A percentile compares a stretch with the other conserved stretches of the same genome.
Evolutionary conservation across 495 filamentous ascomycete genomes (phyloP).

Genomic region (Elasticomyces elasticus): DNA sequence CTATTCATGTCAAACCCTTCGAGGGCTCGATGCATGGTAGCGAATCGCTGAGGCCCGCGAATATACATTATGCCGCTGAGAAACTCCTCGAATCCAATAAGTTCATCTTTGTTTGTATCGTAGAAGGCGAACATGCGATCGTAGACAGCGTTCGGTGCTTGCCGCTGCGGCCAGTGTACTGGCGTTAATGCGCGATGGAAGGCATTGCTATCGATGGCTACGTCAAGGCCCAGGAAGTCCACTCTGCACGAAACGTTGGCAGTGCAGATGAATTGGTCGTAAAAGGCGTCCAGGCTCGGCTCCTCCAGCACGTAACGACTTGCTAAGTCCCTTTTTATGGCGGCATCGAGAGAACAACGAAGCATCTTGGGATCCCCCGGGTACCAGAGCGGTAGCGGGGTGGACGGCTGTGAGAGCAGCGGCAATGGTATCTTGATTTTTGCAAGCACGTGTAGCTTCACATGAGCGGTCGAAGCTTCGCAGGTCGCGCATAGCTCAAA

Average conservation of each 20-base stretch:
- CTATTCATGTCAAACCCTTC: slow-evolving; percentile 77
- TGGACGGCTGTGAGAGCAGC: slow-evolving; percentile 52
- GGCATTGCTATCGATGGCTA: slow-evolving; percentile 81
- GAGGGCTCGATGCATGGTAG: slow-evolving; percentile 24
- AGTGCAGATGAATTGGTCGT: slow-evolving; percentile 91
- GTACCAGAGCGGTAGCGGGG: slow-evolving; percentile 76
- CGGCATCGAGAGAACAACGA: slow-evolving; percentile 51
- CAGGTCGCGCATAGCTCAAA: slow-evolving; percentile 79
- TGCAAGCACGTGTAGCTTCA: slow-evolving; percentile 91
- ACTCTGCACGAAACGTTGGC: slow-evolving; percentile 76
- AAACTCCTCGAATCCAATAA: slow-evolving; percentile 94
- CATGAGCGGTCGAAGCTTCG: slow-evolving; percentile 57
- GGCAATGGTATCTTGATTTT: slow-evolving; percentile 73
- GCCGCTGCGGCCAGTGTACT: slow-evolving; percentile 33
- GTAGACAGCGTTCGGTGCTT: slow-evolving; percentile 74
- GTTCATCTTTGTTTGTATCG: slow-evolving; percentile 74
- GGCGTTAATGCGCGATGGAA: slow-evolving; percentile 77
- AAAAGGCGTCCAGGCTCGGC: slow-evolving; percentile 79
- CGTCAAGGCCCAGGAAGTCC: slow-evolving; percentile 63
- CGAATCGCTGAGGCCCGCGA: slow-evolving; percentile 64
- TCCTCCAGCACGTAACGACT: slow-evolving; percentile 67
- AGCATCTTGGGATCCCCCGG: slow-evolving; percentile 71
- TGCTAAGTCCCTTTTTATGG: slow-evolving; percentile 54
- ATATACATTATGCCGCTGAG: slow-evolving; percentile 72
- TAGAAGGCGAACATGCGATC: slow-evolving; percentile 96